Percentiles rank a stretch among this genome's conserved stretches.
phyloP scores from a whole-genome alignment of 495 filamentous ascomycete genomes.

The Aspergillus carlsbadensis region DNA sequence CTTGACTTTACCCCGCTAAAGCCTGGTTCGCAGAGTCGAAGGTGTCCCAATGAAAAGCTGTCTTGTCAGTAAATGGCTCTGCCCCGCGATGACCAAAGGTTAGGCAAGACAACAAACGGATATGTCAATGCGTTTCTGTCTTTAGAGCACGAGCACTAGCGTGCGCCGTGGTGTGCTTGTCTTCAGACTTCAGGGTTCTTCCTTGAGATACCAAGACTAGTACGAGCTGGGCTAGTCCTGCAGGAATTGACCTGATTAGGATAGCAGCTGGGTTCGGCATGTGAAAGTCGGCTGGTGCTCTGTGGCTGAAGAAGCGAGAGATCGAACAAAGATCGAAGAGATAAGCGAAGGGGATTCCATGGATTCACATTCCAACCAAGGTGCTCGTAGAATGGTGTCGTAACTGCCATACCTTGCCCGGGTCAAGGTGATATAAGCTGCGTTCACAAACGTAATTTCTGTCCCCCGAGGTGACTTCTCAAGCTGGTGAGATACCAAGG shows the following conservation, averaged over 20 bases:
- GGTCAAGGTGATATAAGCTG: too few species aligned
- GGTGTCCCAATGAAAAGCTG: too few species aligned
- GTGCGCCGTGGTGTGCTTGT: too few species aligned
- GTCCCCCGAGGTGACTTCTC: too few species aligned
- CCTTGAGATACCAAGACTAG: neutral
- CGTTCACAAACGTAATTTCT: too few species aligned
- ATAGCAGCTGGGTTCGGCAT: neutral
- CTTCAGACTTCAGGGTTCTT: neutral
- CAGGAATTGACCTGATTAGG: constrained; percentile 1
- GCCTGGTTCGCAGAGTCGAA: neutral
- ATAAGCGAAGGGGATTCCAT: neutral
- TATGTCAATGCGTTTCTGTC: too few species aligned
- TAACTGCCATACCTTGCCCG: neutral
- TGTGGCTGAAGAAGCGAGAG: neutral
- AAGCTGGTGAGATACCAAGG: too few species aligned
- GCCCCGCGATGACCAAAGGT: neutral
- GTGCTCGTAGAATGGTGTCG: neutral
- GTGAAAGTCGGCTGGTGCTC: neutral
- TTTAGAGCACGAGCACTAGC: too few species aligned
- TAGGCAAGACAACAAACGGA: neutral
- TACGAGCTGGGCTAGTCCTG: neutral
- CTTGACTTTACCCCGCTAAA: constrained; percentile 14
- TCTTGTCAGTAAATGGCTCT: neutral
- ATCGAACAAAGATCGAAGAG: neutral
- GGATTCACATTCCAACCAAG: neutral